Conservation (phyloP, 805 yeast species). For the Candida chilensis region DNA sequence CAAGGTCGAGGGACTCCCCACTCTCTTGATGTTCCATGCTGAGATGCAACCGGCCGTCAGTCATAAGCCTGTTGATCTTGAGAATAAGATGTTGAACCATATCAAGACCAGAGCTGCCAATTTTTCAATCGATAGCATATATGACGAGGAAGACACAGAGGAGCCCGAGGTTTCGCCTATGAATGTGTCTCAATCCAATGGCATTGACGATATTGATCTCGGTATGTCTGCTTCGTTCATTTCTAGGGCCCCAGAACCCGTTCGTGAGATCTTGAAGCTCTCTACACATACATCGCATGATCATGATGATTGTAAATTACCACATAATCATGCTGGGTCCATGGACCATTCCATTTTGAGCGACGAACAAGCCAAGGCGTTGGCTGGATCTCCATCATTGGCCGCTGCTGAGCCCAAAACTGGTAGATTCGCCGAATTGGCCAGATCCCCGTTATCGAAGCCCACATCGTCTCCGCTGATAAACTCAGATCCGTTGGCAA, state of each 20-base stretch:
- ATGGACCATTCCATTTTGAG: constrained; percentile 24
- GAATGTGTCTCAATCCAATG: no score
- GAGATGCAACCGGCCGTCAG: constrained; percentile 59
- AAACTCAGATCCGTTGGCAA: constrained; percentile 22
- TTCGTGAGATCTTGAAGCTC: constrained; percentile 17
- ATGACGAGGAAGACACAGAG: no score
- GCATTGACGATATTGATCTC: constrained; percentile 21
- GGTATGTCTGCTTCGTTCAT: constrained; percentile 31
- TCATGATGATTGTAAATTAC: constrained; percentile 19
- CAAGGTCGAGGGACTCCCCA: constrained; percentile 48
- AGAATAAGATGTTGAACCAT: background rate
- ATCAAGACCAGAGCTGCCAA: no score
- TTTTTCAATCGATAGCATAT: no score
- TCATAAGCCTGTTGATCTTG: constrained; percentile 2
- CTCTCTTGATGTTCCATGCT: constrained; percentile 88
- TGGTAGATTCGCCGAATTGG: constrained; percentile 34
- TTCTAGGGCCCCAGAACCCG: constrained; percentile 26
- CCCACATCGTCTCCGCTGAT: constrained; percentile 10
- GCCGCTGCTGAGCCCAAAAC: constrained; percentile 51
- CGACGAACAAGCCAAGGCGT: constrained; percentile 40
- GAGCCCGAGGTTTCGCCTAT: no score
- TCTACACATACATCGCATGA: constrained; percentile 10
- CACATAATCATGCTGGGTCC: constrained; percentile 16
- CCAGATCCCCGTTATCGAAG: constrained; percentile 15
- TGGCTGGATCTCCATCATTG: constrained; percentile 46